Conservation (phyloP, 371 early-diverging fungal species). For the Polyrhizophydium stewartii region DNA sequence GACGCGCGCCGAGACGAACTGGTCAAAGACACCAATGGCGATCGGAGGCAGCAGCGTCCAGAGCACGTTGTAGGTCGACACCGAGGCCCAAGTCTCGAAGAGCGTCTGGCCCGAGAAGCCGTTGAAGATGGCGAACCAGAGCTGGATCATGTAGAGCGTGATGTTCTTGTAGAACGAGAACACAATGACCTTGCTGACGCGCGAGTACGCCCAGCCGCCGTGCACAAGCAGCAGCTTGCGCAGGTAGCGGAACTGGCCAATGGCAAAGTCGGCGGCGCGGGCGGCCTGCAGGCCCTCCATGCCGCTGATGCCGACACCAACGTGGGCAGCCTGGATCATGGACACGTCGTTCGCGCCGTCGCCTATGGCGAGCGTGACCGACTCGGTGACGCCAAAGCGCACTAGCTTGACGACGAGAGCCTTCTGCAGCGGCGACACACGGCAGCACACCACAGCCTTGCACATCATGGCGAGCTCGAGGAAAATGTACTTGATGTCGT, state of each 20-base stretch:
- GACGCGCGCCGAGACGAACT: conserved; percentile 84
- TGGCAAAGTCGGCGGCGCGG: conserved; percentile 58
- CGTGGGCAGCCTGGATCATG: conserved; percentile 81
- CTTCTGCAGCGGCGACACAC: conserved; percentile 94
- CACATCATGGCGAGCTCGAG: conserved; percentile 65
- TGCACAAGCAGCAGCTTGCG: conserved; percentile 46
- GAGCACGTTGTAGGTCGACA: conserved; percentile 75
- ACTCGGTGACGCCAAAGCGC: conserved; percentile 50
- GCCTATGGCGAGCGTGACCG: conserved; percentile 86
- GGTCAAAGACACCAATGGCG: conserved; percentile 78
- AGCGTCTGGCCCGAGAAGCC: conserved; percentile 73
- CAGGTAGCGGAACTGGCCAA: conserved; percentile 55
- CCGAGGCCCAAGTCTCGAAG: conserved; percentile 63
- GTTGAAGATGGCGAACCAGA: conserved; percentile 71
- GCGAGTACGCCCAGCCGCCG: conserved; percentile 53
- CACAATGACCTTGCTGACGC: conserved; percentile 41
- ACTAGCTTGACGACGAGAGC: conserved; percentile 77
- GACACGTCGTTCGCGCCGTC: conserved; percentile 98
- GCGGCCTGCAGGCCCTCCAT: conserved; percentile 69
- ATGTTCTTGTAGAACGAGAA: conserved; percentile 74
- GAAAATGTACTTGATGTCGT: conserved; percentile 50
- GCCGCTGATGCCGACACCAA: conserved; percentile 67
- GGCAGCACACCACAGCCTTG: conserved; percentile 83
- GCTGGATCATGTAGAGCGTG: conserved; percentile 92
- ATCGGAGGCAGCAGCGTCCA: conserved; percentile 74